A percentile compares a stretch with the other conserved stretches of the same genome.
Evolutionary conservation across 306 rosid genomes (phyloP).

Genomic region (Geum urbanum): DNA sequence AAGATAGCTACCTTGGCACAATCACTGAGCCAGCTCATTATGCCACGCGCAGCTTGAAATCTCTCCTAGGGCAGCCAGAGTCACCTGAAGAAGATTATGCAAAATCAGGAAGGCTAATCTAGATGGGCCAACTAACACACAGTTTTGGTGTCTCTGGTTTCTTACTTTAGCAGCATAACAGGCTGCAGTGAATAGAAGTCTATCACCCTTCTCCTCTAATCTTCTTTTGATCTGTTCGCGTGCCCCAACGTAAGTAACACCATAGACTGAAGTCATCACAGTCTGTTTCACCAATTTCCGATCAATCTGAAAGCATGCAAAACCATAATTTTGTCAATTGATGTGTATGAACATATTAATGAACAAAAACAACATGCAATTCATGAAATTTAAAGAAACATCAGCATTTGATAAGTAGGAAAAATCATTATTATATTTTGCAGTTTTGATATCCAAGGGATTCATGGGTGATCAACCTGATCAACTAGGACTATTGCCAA

Average conservation of each 20-base stretch:
- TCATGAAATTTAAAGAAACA: constrained; percentile 8
- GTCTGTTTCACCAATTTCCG: constrained; percentile 86
- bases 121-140: not conserved
- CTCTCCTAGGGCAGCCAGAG: constrained; percentile 89
- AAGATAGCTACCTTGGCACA: constrained; percentile 63
- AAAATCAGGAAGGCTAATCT: not conserved
- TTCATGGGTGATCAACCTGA: constrained; percentile 48
- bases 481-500: constrained; percentile 60
- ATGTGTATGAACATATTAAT: not conserved
- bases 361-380: not conserved
- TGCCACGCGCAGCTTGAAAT: constrained; percentile 85
- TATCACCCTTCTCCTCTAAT: constrained; percentile 78
- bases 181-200: constrained; percentile 56
- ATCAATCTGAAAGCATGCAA: constrained; percentile 62
- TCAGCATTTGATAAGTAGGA: constrained; percentile 1
- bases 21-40: constrained; percentile 88
- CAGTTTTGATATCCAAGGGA: constrained; percentile 16
- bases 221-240: constrained; percentile 84
- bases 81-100: constrained; percentile 46
- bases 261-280: constrained; percentile 91
- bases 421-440: constrained; percentile 11
- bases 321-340: constrained; percentile 14
- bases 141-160: constrained; percentile 16
- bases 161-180: constrained; percentile 87
- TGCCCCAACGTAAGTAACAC: constrained; percentile 84